Evolutionary conservation across 2,329 filamentous ascomycete species (phyloP).

Genomic region (Lasiodiplodia citricola): DNA sequence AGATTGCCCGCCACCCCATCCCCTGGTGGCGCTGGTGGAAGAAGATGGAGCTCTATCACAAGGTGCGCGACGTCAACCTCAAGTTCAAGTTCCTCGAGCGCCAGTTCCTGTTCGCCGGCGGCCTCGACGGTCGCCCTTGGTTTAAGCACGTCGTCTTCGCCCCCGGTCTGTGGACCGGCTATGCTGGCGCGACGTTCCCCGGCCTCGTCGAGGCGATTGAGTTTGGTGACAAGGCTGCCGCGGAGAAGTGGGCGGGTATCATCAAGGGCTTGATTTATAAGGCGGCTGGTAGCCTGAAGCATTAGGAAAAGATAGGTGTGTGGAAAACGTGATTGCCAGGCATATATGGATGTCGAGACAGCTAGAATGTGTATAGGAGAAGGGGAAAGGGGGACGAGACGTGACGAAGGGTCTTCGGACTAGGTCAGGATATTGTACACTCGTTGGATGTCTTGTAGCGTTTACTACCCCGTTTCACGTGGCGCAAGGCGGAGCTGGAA

Average conservation of each 20-base stretch:
- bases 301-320: background rate
- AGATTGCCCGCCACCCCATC: constrained; percentile 58
- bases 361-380: too few species aligned
- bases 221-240: constrained; percentile 46
- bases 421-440: too few species aligned
- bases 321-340: too few species aligned
- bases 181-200: constrained; percentile 74
- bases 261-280: constrained; percentile 41
- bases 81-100: constrained; percentile 87
- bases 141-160: constrained; percentile 97
- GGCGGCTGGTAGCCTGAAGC: constrained; percentile 43
- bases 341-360: too few species aligned
- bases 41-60: constrained; percentile 66
- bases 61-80: constrained; percentile 71
- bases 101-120: constrained; percentile 74
- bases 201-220: constrained; percentile 68
- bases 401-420: too few species aligned
- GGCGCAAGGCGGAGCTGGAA: too few species aligned
- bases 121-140: constrained; percentile 81
- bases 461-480: too few species aligned
- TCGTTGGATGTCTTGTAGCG: too few species aligned
- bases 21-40: constrained; percentile 82
- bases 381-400: too few species aligned
- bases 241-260: constrained; percentile 51
- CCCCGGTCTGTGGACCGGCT: constrained; percentile 89